Conservation (phyloP, 2,329 filamentous ascomycete species). For the Orbilia ellipsospora region DNA sequence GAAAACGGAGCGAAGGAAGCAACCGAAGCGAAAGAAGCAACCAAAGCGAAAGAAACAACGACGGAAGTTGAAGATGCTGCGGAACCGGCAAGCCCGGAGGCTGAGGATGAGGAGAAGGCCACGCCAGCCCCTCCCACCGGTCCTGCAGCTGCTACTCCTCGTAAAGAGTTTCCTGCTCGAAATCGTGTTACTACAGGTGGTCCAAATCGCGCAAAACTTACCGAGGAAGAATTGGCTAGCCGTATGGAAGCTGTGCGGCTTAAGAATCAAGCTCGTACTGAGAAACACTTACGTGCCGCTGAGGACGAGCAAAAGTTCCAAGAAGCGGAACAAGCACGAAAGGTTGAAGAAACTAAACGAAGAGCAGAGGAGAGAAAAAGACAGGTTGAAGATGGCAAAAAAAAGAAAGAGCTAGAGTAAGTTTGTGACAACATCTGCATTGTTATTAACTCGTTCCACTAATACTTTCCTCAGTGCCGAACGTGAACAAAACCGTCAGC, state of each 20-base stretch:
- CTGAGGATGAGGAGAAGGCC: slow-evolving; percentile 24
- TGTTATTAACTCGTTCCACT: neutral
- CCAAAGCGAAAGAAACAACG: slow-evolving; percentile 1
- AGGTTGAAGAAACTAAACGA: slow-evolving; percentile 70
- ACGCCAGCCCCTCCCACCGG: slow-evolving; percentile 24
- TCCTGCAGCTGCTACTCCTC: slow-evolving; percentile 31
- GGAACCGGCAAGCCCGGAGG: slow-evolving; percentile 29
- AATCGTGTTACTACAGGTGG: slow-evolving; percentile 41
- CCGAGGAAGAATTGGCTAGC: slow-evolving; percentile 69
- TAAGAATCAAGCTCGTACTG: slow-evolving; percentile 58
- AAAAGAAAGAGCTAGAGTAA: slow-evolving; percentile 67
- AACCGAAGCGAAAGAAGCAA: slow-evolving; percentile 18
- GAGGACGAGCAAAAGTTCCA: slow-evolving; percentile 69
- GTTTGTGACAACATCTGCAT: slow-evolving; percentile 56
- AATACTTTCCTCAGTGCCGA: slow-evolving; percentile 64
- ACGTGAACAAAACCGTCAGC: slow-evolving; percentile 70
- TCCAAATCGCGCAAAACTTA: slow-evolving; percentile 62
- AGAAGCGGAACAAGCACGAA: slow-evolving; percentile 70
- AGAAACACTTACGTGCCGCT: slow-evolving; percentile 58
- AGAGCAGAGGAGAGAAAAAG: slow-evolving; percentile 70
- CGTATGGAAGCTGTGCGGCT: slow-evolving; percentile 67
- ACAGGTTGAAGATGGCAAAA: slow-evolving; percentile 68
- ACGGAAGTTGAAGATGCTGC: slow-evolving; percentile 6
- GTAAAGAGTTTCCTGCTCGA: slow-evolving; percentile 43
- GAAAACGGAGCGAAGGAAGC: slow-evolving; percentile 14